Percentiles rank a stretch among this genome's conserved stretches.
Conservation (phyloP, 441 rosid genomes). For the Populus hybrid region DNA sequence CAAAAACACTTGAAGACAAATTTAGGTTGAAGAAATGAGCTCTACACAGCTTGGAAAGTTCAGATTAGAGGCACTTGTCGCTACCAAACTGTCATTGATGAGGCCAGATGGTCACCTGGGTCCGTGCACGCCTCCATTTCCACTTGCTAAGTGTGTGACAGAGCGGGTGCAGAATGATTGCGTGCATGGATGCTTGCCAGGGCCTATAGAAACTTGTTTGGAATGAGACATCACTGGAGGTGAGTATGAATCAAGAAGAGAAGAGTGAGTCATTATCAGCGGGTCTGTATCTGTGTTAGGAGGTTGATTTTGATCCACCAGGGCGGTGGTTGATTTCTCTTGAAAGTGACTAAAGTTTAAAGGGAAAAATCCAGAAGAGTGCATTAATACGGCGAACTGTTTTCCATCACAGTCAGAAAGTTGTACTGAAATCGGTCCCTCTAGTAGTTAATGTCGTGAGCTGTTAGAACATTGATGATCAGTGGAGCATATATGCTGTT, state of each 20-base stretch:
- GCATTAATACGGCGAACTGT: no score
- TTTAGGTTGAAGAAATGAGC: no score
- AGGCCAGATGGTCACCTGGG: no score
- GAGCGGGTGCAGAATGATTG: no score
- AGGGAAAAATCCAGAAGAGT: neutral
- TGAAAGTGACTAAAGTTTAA: neutral
- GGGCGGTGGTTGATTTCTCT: slow-evolving; percentile 1
- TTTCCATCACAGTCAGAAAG: no score
- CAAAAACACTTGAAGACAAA: slow-evolving; percentile 39
- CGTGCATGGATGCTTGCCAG: slow-evolving; percentile 94
- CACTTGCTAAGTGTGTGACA: slow-evolving; percentile 65
- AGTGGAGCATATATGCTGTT: no score
- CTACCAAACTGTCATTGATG: no score
- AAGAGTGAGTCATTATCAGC: slow-evolving; percentile 17
- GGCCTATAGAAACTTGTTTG: slow-evolving; percentile 78
- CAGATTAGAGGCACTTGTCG: no score
- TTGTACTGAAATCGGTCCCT: no score
- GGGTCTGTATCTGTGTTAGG: neutral
- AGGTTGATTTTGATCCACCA: neutral
- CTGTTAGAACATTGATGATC: no score
- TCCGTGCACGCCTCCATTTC: slow-evolving; percentile 18
- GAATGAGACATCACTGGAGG: slow-evolving; percentile 67
- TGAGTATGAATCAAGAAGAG: slow-evolving; percentile 21
- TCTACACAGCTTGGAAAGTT: no score
- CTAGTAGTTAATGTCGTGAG: no score